phyloP scores from a whole-genome alignment of 1,284 basidiomycete genomes.

The Ceratobasidium sp. region DNA sequence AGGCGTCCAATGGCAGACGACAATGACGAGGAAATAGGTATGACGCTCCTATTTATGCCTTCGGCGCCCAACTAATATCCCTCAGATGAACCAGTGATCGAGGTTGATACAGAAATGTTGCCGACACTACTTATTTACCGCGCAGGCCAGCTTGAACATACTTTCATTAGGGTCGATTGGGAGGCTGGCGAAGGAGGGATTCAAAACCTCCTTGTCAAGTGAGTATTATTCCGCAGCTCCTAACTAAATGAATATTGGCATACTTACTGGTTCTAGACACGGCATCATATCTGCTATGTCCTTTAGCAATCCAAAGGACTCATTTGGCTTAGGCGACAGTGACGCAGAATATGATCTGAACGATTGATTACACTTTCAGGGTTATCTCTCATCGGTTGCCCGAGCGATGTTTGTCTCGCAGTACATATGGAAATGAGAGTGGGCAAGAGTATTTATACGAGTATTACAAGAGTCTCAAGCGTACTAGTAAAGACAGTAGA shows the following conservation, averaged over 20 bases:
- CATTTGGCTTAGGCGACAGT: conserved; percentile 23
- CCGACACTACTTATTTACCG: conserved; percentile 87
- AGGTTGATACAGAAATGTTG: conserved; percentile 82
- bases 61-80: background rate
- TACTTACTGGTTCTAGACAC: conserved; percentile 17
- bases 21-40: conserved; percentile 47
- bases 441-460: background rate
- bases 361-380: background rate
- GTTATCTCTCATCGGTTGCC: background rate
- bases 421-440: background rate
- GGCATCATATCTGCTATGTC: conserved; percentile 40
- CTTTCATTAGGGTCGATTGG: conserved; percentile 88
- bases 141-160: conserved; percentile 82
- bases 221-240: conserved; percentile 47
- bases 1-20: conserved; percentile 55
- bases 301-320: conserved; percentile 18
- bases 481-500: no score
- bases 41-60: background rate
- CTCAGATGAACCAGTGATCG: conserved; percentile 59
- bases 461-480: background rate
- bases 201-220: conserved; percentile 76
- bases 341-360: conserved; percentile 37
- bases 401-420: background rate
- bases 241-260: background rate
- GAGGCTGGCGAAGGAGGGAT: conserved; percentile 77